Evolutionary conservation across 805 yeast species (phyloP), one percentile per base, ranked within the genome.

Genomic region (Candida taoyuanica): DNA sequence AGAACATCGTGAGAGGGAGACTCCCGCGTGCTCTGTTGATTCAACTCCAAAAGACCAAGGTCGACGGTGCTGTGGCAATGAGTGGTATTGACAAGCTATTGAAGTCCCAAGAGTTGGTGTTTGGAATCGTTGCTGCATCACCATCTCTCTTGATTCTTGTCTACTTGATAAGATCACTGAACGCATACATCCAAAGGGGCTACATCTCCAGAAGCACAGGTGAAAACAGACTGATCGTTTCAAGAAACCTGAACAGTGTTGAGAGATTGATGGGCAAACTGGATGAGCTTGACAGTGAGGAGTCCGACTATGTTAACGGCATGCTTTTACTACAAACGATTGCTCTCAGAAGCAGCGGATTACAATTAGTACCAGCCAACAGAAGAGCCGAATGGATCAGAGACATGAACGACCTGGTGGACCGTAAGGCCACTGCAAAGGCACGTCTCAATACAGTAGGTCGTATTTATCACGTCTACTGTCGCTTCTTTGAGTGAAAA

Each of bases 1-100:
- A 67, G 39, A 78, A 81, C 26, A 41, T 88, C 3, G 40, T 64
- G 2, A 61, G 63, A 12, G 98, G 98, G 4, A 76, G 79, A 40
- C 70, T 91, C 47, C 60, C 88, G 7, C 71, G 95, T 38, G 78
- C 89, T 13, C 59, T 93, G 32, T 64, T 93, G 53, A 89, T 91
- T 45, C 98, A 93, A 60, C 68, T 93, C n/a, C 98, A 91, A 59
- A 91, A 93, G 62, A 82, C 95, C 11, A 91, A 91, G 61, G 97
- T 93, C 6, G 98, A 91, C 58, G 96, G 95, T 7, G 88, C 85
- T 26, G 66, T 88, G 5, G 98, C 96, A 0, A 74, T 91, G 44
- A 76, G 74, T 49, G 98, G 98, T 7, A 89, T 93, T 45, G 98
- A 93, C 61, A 81, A 85, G 56, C 66, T 91, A 48, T 70, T 93